Evolutionary conservation across 2,329 filamentous ascomycete species (phyloP).

Genomic region (Escovopsis sp.): DNA sequence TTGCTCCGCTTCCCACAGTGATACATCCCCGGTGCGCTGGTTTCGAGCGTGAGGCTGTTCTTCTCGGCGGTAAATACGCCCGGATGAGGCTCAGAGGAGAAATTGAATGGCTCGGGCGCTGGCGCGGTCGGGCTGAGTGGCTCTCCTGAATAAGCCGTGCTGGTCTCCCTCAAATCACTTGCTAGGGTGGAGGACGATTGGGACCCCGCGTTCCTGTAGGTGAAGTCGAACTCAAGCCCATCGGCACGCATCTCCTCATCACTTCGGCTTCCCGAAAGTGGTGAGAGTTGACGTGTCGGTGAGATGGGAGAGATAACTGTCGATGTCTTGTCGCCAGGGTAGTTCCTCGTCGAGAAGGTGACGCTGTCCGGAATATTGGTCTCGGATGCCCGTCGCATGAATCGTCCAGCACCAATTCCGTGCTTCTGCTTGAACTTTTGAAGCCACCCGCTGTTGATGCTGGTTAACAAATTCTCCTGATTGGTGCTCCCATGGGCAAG

Average conservation of each 20-base stretch:
- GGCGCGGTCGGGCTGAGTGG: conserved; percentile 59
- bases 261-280: conserved; percentile 53
- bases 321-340: conserved; percentile 28
- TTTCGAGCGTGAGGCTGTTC: conserved; percentile 19
- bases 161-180: conserved; percentile 16
- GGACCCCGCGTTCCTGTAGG: conserved; percentile 19
- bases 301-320: conserved; percentile 57
- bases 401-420: conserved; percentile 33
- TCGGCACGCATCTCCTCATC: conserved; percentile 48
- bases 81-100: conserved; percentile 58
- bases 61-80: conserved; percentile 44
- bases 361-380: conserved; percentile 58
- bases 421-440: conserved; percentile 95
- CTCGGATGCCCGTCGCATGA: conserved; percentile 45
- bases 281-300: conserved; percentile 50
- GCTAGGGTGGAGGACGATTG: conserved; percentile 20
- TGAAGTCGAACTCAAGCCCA: conserved; percentile 18
- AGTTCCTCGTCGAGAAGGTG: conserved; percentile 31
- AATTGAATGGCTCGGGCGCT: conserved; percentile 41
- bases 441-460: conserved; percentile 65
- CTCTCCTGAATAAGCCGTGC: conserved; percentile 51
- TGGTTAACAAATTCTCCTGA: conserved; percentile 56
- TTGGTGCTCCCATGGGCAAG: conserved; percentile 60
- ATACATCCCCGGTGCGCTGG: conserved; percentile 39
- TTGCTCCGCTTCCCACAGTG: conserved; percentile 61